Conservation (phyloP, 176 grass and related monocot species). For the Areca catechu region DNA sequence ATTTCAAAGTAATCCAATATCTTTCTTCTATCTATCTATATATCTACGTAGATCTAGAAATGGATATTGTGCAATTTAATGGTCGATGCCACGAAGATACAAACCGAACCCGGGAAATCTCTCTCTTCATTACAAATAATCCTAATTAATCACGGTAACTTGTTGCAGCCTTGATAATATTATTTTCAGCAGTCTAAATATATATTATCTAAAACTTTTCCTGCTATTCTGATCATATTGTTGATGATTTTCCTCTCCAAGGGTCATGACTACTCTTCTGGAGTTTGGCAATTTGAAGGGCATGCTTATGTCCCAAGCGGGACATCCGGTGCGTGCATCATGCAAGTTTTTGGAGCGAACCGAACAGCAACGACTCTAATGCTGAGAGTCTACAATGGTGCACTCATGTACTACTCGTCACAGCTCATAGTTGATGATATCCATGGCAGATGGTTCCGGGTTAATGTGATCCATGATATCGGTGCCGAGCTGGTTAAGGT, state of each 20-base stretch:
- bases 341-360: conserved; percentile 39
- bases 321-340: conserved; percentile 31
- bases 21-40: too few relatives aligned
- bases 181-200: too few relatives aligned
- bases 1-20: too few relatives aligned
- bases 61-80: too few relatives aligned
- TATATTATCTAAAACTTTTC: too few relatives aligned
- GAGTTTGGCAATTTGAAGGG: conserved; percentile 54
- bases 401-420: conserved; percentile 30
- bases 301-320: conserved; percentile 26
- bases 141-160: too few relatives aligned
- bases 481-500: background rate
- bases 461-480: conserved; percentile 49
- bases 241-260: background rate
- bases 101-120: too few relatives aligned
- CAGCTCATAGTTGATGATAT: conserved; percentile 19
- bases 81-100: too few relatives aligned
- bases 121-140: too few relatives aligned
- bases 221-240: too few relatives aligned
- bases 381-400: conserved; percentile 38
- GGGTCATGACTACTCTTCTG: conserved; percentile 27
- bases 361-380: conserved; percentile 28
- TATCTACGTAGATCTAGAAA: too few relatives aligned
- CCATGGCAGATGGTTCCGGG: conserved; percentile 32
- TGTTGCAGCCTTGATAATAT: too few relatives aligned